Conservation (phyloP, 1,139 yeast species). For the Suhomyces chickasaworum region DNA sequence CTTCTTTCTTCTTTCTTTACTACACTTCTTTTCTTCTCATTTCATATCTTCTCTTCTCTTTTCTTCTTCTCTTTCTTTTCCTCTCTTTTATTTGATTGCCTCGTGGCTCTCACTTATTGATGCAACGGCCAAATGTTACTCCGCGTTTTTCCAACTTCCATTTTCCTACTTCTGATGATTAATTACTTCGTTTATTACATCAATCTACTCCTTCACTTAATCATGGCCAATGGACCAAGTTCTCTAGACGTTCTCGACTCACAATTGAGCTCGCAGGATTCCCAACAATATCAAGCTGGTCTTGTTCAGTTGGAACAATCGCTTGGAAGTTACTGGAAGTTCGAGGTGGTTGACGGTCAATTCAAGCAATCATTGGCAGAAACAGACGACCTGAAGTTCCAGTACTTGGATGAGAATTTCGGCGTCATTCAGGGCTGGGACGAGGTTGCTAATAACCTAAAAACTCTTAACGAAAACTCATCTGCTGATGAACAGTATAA, state of each 20-base stretch:
- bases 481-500: slow-evolving; percentile 32
- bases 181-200: background rate
- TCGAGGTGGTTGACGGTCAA: slow-evolving; percentile 38
- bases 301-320: slow-evolving; percentile 10
- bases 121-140: no score
- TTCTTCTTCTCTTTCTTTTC: no score
- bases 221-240: slow-evolving; percentile 16
- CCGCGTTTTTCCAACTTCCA: background rate
- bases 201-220: background rate
- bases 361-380: slow-evolving; percentile 41
- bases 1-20: no score
- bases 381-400: slow-evolving; percentile 42
- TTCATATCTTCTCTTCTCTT: no score
- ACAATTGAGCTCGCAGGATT: slow-evolving; percentile 14
- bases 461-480: slow-evolving; percentile 31
- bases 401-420: slow-evolving; percentile 43
- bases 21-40: no score
- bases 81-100: no score
- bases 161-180: background rate
- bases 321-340: slow-evolving; percentile 30
- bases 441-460: slow-evolving; percentile 27
- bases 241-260: slow-evolving; percentile 20
- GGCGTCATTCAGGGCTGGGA: slow-evolving; percentile 40
- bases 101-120: no score
- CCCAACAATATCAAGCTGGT: slow-evolving; percentile 11